phyloP scores from a whole-genome alignment of 2,329 filamentous ascomycete species.

The Apiospora sp. region DNA sequence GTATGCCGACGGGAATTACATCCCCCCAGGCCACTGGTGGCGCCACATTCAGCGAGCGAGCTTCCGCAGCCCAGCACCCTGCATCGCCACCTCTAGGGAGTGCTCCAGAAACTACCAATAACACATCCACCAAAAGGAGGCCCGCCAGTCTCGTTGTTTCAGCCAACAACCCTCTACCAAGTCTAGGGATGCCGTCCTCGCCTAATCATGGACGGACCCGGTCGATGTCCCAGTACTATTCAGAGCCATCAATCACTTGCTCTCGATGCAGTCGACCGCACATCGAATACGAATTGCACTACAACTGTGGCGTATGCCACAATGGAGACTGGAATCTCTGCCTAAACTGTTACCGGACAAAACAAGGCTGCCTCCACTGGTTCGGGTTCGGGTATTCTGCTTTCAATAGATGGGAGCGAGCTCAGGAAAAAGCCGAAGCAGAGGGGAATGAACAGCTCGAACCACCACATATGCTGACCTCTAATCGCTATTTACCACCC shows the following conservation, averaged over 20 bases:
- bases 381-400: slow-evolving; percentile 84
- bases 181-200: slow-evolving; percentile 42
- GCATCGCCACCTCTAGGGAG: slow-evolving; percentile 29
- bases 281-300: slow-evolving; percentile 88
- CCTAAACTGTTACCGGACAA: slow-evolving; percentile 77
- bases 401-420: slow-evolving; percentile 70
- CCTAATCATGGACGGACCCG: slow-evolving; percentile 50
- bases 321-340: slow-evolving; percentile 82
- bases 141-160: slow-evolving; percentile 52
- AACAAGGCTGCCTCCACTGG: slow-evolving; percentile 85
- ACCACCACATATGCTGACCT: slow-evolving; percentile 65
- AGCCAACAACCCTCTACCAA: slow-evolving; percentile 42
- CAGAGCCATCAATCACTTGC: slow-evolving; percentile 79
- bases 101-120: slow-evolving; percentile 34
- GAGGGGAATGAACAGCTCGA: slow-evolving; percentile 50
- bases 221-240: slow-evolving; percentile 57
- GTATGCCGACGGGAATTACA: slow-evolving; percentile 42
- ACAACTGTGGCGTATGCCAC: slow-evolving; percentile 77
- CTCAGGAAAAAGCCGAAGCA: slow-evolving; percentile 61
- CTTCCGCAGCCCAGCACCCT: slow-evolving; percentile 35
- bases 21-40: slow-evolving; percentile 26
- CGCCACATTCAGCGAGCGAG: slow-evolving; percentile 39
- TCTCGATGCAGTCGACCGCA: slow-evolving; percentile 72
- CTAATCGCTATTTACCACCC: slow-evolving; percentile 64
- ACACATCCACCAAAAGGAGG: slow-evolving; percentile 38